These are phyloP conservation scores for Umbelopsis vinacea DNA, from an alignment of 192 early-diverging fungal species.

Conservation along the genomic window DNA sequence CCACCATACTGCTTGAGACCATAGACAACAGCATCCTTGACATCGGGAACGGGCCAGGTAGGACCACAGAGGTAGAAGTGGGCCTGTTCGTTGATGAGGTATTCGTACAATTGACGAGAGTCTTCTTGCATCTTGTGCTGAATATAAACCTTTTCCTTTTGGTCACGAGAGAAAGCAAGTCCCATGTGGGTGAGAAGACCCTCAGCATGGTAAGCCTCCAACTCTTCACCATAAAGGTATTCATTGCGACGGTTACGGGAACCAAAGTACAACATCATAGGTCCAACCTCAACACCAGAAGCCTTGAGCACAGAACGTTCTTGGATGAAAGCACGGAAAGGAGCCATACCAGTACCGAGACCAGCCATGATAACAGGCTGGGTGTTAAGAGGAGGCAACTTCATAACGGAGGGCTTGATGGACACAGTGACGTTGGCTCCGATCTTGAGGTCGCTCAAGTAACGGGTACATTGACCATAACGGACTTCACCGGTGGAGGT, in stretches of 20 bases:
- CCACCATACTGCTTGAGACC: slow-evolving; percentile 69
- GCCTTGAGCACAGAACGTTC: slow-evolving; percentile 84
- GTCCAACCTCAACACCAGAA: slow-evolving; percentile 82
- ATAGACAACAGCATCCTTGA: slow-evolving; percentile 86
- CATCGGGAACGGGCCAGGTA: slow-evolving; percentile 95
- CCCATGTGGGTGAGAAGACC: slow-evolving; percentile 88
- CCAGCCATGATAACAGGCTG: slow-evolving; percentile 97
- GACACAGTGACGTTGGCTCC: slow-evolving; percentile 80
- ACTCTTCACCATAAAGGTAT: slow-evolving; percentile 95
- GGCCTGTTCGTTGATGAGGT: slow-evolving; percentile 77
- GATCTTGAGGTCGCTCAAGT: slow-evolving; percentile 70
- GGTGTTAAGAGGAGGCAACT: slow-evolving; percentile 77
- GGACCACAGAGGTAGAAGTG: slow-evolving; percentile 98
- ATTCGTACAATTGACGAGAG: slow-evolving; percentile 68
- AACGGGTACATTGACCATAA: slow-evolving; percentile 91
- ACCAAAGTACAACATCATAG: slow-evolving; percentile 96
- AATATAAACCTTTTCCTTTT: slow-evolving; percentile 93
- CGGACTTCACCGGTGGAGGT: slow-evolving; percentile 68
- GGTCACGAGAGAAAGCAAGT: slow-evolving; percentile 95
- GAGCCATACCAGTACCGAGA: slow-evolving; percentile 97
- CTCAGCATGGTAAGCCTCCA: slow-evolving; percentile 92
- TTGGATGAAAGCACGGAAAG: slow-evolving; percentile 97
- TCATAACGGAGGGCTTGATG: slow-evolving; percentile 98
- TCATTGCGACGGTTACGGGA: slow-evolving; percentile 92
- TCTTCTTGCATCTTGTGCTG: slow-evolving; percentile 96